phyloP scores from a whole-genome alignment of 768 basidiomycete genomes.

The Hemileccinum impolitum region DNA sequence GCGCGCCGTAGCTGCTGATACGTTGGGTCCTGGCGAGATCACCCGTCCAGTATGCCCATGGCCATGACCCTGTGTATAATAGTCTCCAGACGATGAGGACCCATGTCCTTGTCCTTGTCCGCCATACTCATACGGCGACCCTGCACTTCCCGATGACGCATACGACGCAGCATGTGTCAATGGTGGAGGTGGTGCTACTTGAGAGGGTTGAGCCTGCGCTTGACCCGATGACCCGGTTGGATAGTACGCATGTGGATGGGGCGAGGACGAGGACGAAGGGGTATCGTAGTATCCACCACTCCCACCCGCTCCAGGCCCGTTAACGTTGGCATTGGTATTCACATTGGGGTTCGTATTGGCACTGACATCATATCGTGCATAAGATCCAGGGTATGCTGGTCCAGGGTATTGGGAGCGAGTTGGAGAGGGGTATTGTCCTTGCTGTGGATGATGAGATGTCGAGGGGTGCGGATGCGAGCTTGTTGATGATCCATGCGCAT shows the following conservation, averaged over 20 bases:
- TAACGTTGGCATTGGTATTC: slow-evolving; percentile 7
- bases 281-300: slow-evolving; percentile 26
- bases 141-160: slow-evolving; percentile 20
- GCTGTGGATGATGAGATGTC: slow-evolving; percentile 20
- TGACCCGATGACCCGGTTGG: slow-evolving; percentile 17
- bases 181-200: slow-evolving; percentile 14
- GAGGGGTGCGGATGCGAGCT: slow-evolving; percentile 18
- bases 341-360: slow-evolving; percentile 16
- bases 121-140: slow-evolving; percentile 23
- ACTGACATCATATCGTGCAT: slow-evolving; percentile 29
- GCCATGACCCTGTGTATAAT: slow-evolving; percentile 20
- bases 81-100: slow-evolving; percentile 19
- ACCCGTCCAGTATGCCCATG: slow-evolving; percentile 14
- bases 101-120: slow-evolving; percentile 19
- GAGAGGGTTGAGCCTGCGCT: slow-evolving; percentile 14
- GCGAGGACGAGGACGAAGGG: slow-evolving; percentile 18
- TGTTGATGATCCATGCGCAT: slow-evolving; percentile 20
- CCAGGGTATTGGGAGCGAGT: slow-evolving; percentile 25
- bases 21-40: slow-evolving; percentile 17
- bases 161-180: slow-evolving; percentile 22
- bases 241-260: slow-evolving; percentile 22
- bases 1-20: slow-evolving; percentile 13
- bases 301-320: slow-evolving; percentile 10
- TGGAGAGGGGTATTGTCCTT: slow-evolving; percentile 25
- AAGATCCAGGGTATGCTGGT: slow-evolving; percentile 26